Evolutionary conservation across 495 filamentous ascomycete genomes (phyloP).

Genomic region (Clavariopsis aquatica): DNA sequence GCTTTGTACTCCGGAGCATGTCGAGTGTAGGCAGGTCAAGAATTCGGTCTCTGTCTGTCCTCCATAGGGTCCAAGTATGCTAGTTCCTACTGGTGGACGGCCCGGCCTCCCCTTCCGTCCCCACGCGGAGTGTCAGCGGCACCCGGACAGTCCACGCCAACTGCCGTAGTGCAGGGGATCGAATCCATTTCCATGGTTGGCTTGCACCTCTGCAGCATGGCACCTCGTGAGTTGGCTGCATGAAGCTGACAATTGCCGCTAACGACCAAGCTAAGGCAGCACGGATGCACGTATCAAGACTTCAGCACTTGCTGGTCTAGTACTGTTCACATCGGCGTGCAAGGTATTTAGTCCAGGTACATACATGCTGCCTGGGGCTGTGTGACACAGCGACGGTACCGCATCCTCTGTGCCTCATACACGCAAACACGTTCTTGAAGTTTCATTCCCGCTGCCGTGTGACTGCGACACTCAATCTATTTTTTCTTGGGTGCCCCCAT

Average conservation of each 20-base stretch:
- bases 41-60: no score
- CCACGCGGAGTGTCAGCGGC: conserved; percentile 3
- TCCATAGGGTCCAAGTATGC: no score
- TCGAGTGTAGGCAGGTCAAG: no score
- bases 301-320: conserved; percentile 2
- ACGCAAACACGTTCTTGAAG: conserved; percentile 5
- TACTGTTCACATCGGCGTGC: not conserved
- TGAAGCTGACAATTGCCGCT: conserved; percentile 2
- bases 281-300: conserved; percentile 6
- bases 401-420: conserved; percentile 2
- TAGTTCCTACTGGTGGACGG: not conserved
- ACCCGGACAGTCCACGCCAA: not conserved
- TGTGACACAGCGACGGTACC: conserved; percentile 3
- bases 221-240: conserved; percentile 8
- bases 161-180: not conserved
- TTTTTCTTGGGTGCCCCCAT: conserved; percentile 5
- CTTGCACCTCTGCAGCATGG: not conserved
- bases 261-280: conserved; percentile 1
- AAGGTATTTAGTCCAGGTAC: conserved; percentile 3
- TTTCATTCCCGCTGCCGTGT: not conserved
- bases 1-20: no score
- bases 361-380: conserved; percentile 2
- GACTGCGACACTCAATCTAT: conserved; percentile 8
- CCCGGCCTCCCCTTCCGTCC: not conserved
- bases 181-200: conserved; percentile 1